phyloP scores from a whole-genome alignment of 1,139 yeast genomes.

The Sugiyamaella paludigena region DNA sequence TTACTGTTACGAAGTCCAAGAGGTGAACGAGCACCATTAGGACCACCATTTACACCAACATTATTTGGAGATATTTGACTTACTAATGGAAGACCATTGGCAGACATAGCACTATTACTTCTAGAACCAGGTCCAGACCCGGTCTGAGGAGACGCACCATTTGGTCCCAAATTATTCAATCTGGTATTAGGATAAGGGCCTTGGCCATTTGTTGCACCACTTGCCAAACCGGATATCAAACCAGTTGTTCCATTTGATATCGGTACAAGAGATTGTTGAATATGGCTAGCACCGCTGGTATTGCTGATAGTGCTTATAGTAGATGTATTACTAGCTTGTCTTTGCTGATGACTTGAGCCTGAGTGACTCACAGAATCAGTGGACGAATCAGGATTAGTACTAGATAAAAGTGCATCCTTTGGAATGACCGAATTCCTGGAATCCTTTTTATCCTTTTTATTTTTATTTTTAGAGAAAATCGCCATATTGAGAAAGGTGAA shows the following conservation, averaged over 20 bases:
- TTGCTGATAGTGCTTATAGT: constrained; percentile 13
- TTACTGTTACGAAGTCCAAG: constrained; percentile 4
- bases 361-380: neutral
- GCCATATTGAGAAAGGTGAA: constrained; percentile 25
- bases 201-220: too few species aligned
- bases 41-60: neutral
- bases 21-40: constrained; percentile 4
- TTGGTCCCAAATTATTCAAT: neutral
- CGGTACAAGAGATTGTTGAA: too few species aligned
- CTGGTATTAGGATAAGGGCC: too few species aligned
- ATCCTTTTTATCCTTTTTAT: constrained; percentile 30
- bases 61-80: too few species aligned
- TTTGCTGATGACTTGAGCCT: constrained; percentile 3
- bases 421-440: constrained; percentile 27
- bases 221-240: too few species aligned
- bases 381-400: constrained; percentile 14
- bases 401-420: constrained; percentile 9
- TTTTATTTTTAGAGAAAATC: constrained; percentile 26
- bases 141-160: neutral
- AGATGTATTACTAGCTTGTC: constrained; percentile 15
- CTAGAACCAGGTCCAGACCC: neutral
- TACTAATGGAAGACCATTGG: neutral
- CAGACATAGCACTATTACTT: constrained; percentile 12
- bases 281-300: constrained; percentile 1
- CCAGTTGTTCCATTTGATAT: too few species aligned